These are phyloP conservation scores for Leptographium procerum DNA, from an alignment of 2,329 filamentous ascomycete species.

Conservation along the genomic window DNA sequence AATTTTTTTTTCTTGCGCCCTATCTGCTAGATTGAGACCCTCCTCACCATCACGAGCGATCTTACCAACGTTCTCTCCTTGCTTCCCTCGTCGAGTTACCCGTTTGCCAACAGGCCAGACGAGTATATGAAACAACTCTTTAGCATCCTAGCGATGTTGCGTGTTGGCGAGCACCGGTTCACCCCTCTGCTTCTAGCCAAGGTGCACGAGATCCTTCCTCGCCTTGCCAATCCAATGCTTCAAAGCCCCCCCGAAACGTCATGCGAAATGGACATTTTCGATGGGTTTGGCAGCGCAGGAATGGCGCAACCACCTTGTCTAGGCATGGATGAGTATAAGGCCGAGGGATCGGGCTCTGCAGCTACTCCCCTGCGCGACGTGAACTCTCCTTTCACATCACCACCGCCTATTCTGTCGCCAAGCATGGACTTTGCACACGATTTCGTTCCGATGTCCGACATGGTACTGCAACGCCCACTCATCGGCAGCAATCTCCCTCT, in stretches of 20 bases:
- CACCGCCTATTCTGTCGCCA: slow-evolving; percentile 42
- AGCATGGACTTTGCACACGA: slow-evolving; percentile 37
- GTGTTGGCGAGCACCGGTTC: slow-evolving; percentile 66
- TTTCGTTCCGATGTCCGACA: slow-evolving; percentile 39
- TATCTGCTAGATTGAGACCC: slow-evolving; percentile 54
- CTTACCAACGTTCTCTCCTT: slow-evolving; percentile 63
- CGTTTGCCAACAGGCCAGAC: slow-evolving; percentile 55
- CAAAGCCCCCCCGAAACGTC: slow-evolving; percentile 45
- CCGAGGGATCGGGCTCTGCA: slow-evolving; percentile 29
- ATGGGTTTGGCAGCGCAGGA: slow-evolving; percentile 52
- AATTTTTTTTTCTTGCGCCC: background rate
- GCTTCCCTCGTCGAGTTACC: slow-evolving; percentile 46
- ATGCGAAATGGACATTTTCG: slow-evolving; percentile 48
- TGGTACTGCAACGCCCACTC: slow-evolving; percentile 40
- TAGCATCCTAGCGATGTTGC: slow-evolving; percentile 55
- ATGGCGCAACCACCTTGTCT: slow-evolving; percentile 43
- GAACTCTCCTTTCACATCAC: slow-evolving; percentile 39
- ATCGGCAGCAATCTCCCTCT: slow-evolving; percentile 13
- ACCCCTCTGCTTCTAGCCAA: slow-evolving; percentile 67
- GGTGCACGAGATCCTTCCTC: slow-evolving; percentile 59
- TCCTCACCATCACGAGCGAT: slow-evolving; percentile 65
- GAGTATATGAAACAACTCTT: slow-evolving; percentile 64
- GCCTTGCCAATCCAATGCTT: slow-evolving; percentile 48
- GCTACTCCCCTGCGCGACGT: slow-evolving; percentile 28
- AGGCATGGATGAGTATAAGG: slow-evolving; percentile 35